Evolutionary conservation across 108 stramenopile species (phyloP), one percentile per base, ranked within the genome.

Genomic region (Seminavis robusta): DNA sequence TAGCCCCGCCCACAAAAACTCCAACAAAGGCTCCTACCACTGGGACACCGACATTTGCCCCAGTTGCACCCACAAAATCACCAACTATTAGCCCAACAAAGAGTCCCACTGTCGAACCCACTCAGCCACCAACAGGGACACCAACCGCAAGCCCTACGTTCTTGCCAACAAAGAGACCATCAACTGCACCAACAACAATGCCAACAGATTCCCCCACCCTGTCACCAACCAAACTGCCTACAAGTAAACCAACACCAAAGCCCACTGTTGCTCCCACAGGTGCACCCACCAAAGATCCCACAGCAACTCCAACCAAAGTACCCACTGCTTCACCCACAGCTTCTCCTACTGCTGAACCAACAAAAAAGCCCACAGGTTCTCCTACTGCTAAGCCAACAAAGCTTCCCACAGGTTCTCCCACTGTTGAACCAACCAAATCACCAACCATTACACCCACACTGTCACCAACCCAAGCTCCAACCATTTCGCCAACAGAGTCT

Each of bases 191-290:
- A 43, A 10, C 10, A 5, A n/a, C 4, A 26, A 4, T 10, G 4
- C 47, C 56, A 19, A 39, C 64, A 20, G 15, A 5, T 28, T 17
- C 7, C 28, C 64, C 64, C 4, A 31, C 64, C 7, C 16, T 28
- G 9, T 16, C 15, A 13, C 61, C 60, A 17, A 63, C 37, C 8
- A 13, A 7, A 27, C 1, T 28, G 2, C 61, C 69, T 1, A 26
- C 55, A 1, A 28, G 21, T 17, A 23, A 8, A 23, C 69, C 61
- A 34, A 56, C 52, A 9, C 7, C 10, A 24, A 0, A 2, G 1
- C 68, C 68, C 5, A 41, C 68, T 28, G n/a, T 31, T 10, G 3
- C 37, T 27, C 68, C 68, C 7, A 54, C 60, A 15, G 17, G 33
- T 23, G 20, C n/a, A 10, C 69, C 69, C 31, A 57, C 54, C 13